Evolutionary conservation across 495 filamentous ascomycete genomes (phyloP).

Genomic region (Daldinia concentrica): DNA sequence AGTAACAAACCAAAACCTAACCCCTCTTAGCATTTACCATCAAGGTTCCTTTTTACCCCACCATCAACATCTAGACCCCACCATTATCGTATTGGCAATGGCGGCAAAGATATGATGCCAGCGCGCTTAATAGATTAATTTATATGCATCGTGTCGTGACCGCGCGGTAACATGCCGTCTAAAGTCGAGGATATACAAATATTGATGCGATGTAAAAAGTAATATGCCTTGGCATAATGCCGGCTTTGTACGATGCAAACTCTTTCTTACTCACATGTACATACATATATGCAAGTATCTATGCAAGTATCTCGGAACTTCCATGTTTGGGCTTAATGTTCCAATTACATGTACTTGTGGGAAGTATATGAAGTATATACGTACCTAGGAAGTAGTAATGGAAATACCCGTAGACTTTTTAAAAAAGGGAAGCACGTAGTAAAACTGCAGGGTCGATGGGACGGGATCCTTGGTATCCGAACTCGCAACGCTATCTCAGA

Average conservation of each 20-base stretch:
- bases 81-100: constrained; percentile 8
- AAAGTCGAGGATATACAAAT: not conserved
- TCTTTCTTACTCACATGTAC: not conserved
- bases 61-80: constrained; percentile 16
- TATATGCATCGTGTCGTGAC: not conserved
- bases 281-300: not conserved
- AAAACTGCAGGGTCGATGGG: not conserved
- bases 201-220: not conserved
- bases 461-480: constrained; percentile 6
- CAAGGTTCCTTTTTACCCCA: not conserved
- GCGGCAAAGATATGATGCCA: constrained; percentile 8
- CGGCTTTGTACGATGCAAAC: not conserved
- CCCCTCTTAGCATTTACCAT: not conserved
- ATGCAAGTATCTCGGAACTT: not conserved
- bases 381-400: not conserved
- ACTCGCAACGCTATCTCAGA: constrained; percentile 11
- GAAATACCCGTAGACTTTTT: too few relatives aligned
- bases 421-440: too few relatives aligned
- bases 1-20: not conserved
- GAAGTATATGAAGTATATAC: too few relatives aligned
- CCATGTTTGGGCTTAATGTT: too few relatives aligned
- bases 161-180: not conserved
- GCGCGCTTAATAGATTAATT: not conserved
- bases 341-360: too few relatives aligned
- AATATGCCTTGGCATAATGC: not conserved